Evolutionary conservation across 2,329 filamentous ascomycete genomes (phyloP).

Genomic region (Ophiostoma novo-ulmi): DNA sequence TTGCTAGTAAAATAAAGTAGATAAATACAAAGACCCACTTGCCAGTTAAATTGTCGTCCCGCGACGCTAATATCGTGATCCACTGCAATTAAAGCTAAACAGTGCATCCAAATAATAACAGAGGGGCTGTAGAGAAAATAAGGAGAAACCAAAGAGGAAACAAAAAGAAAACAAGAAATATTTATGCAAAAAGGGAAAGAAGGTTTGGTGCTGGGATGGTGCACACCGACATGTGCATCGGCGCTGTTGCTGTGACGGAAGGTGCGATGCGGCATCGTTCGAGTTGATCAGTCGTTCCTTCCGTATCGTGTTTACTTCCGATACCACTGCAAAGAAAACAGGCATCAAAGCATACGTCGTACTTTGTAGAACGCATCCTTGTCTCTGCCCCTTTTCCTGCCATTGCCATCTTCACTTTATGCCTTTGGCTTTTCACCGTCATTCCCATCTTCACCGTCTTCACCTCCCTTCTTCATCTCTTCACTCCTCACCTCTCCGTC

Average conservation of each 20-base stretch:
- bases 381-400: not conserved
- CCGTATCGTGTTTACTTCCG: not conserved
- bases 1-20: slow-evolving; percentile 20
- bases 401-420: not conserved
- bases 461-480: not conserved
- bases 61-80: slow-evolving; percentile 27
- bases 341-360: not conserved
- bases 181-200: not conserved
- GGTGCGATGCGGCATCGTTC: slow-evolving; percentile 1
- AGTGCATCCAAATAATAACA: slow-evolving; percentile 10
- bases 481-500: not conserved
- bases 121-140: slow-evolving; percentile 2
- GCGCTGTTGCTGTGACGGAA: not conserved
- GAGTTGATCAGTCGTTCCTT: not conserved
- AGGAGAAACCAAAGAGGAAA: not conserved
- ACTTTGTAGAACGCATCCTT: not conserved
- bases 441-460: not conserved
- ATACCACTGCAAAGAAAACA: not conserved
- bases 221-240: slow-evolving; percentile 13
- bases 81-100: slow-evolving; percentile 28
- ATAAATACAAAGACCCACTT: slow-evolving; percentile 21
- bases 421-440: no score
- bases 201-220: no score
- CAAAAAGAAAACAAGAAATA: no score
- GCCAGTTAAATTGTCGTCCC: slow-evolving; percentile 28